A percentile compares a stretch with the other conserved stretches of the same genome.
These are phyloP conservation scores for Sanghuangporus sanghuang DNA, from an alignment of 1,284 basidiomycete genomes.

Conservation along the genomic window DNA sequence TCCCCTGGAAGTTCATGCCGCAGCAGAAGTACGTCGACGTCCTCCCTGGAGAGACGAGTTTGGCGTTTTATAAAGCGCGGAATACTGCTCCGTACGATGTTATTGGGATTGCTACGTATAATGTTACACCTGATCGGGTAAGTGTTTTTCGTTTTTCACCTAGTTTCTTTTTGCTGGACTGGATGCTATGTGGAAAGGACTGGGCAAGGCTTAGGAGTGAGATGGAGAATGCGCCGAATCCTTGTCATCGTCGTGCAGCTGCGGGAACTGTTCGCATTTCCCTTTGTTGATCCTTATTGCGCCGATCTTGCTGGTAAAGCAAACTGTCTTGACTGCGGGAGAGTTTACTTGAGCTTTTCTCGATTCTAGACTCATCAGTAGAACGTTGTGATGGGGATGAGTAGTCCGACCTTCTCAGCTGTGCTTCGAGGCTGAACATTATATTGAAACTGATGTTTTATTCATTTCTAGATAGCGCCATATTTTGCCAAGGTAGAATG, in stretches of 20 bases:
- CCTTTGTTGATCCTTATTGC: background rate
- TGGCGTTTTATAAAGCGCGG: slow-evolving; percentile 95
- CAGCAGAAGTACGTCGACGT: slow-evolving; percentile 89
- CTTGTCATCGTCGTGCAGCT: background rate
- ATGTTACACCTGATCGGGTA: slow-evolving; percentile 90
- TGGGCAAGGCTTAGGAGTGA: background rate
- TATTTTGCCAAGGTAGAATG: slow-evolving; percentile 99
- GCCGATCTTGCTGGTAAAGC: background rate
- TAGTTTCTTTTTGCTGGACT: background rate
- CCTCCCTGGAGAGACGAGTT: slow-evolving; percentile 91
- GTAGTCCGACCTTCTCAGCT: background rate
- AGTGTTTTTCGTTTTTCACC: slow-evolving; percentile 25
- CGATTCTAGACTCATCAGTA: too few relatives aligned
- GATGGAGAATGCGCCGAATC: background rate
- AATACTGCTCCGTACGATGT: slow-evolving; percentile 85
- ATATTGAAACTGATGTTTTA: background rate
- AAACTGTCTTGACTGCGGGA: background rate
- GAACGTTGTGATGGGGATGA: too few relatives aligned
- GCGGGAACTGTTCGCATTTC: background rate
- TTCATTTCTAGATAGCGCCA: slow-evolving; percentile 73
- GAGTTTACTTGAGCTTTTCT: background rate
- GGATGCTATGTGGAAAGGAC: background rate
- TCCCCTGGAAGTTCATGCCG: slow-evolving; percentile 93
- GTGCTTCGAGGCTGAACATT: background rate
- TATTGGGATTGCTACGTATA: slow-evolving; percentile 98